Conservation (phyloP, 352 stramenopile species). For the Phytophthora sojae region DNA sequence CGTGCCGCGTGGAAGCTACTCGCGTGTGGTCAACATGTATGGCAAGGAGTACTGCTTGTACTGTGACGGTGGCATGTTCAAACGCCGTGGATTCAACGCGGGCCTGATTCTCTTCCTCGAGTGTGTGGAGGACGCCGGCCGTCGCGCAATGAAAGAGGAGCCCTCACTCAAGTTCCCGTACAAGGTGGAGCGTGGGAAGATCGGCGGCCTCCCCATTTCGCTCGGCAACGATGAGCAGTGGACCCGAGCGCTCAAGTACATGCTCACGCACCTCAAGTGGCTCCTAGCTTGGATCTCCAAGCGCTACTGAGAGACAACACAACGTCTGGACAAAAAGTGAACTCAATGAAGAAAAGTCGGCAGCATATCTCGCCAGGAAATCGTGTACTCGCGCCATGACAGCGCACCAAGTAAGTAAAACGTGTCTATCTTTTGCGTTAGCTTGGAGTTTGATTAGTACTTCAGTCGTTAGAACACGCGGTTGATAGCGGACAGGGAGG, state of each 20-base stretch:
- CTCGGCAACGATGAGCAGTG: slow-evolving; percentile 92
- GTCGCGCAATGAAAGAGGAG: slow-evolving; percentile 90
- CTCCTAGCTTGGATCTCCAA: slow-evolving; percentile 93
- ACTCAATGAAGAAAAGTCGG: slow-evolving; percentile 32
- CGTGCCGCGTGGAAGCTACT: slow-evolving; percentile 86
- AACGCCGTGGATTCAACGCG: slow-evolving; percentile 91
- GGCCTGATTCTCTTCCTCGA: slow-evolving; percentile 92
- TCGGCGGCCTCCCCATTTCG: slow-evolving; percentile 89
- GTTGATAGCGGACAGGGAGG: not conserved
- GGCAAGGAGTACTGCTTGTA: slow-evolving; percentile 85
- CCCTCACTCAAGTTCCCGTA: slow-evolving; percentile 91
- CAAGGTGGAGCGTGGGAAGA: slow-evolving; percentile 91
- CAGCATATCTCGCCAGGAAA: slow-evolving; percentile 30
- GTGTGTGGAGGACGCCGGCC: slow-evolving; percentile 88
- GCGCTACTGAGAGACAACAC: slow-evolving; percentile 52
- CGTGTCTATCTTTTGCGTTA: slow-evolving; percentile 35
- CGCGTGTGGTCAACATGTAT: slow-evolving; percentile 86
- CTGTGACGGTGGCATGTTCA: slow-evolving; percentile 89
- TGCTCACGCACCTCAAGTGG: slow-evolving; percentile 94
- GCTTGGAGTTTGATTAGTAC: slow-evolving; percentile 16
- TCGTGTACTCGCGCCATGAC: slow-evolving; percentile 12
- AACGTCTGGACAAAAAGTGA: slow-evolving; percentile 6
- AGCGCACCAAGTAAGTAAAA: slow-evolving; percentile 32
- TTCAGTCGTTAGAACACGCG: slow-evolving; percentile 17
- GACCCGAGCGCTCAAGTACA: slow-evolving; percentile 93